phyloP scores from a whole-genome alignment of 2,329 filamentous ascomycete species.

The Purpureocillium lavendulum region DNA sequence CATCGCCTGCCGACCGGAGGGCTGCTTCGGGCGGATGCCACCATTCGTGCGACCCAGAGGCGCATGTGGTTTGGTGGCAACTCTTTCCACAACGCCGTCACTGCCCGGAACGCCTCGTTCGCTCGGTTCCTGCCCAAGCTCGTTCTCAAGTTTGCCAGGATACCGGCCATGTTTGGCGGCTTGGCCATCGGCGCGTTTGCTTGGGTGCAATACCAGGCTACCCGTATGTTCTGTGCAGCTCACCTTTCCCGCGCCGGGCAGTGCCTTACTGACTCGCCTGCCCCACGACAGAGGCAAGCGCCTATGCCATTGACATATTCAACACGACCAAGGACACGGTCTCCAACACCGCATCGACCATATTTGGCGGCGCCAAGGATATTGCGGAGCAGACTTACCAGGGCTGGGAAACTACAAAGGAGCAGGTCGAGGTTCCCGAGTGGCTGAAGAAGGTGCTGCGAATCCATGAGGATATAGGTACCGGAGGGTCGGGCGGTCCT shows the following conservation, averaged over 20 bases:
- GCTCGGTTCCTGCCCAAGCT: slow-evolving; percentile 70
- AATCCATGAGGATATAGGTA: slow-evolving; percentile 51
- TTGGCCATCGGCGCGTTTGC: slow-evolving; percentile 78
- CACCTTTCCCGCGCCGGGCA: background rate
- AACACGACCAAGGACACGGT: slow-evolving; percentile 65
- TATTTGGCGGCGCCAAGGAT: slow-evolving; percentile 65
- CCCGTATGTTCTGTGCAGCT: slow-evolving; percentile 48
- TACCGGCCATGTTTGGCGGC: slow-evolving; percentile 88
- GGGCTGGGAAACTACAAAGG: slow-evolving; percentile 79
- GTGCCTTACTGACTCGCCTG: slow-evolving; percentile 13
- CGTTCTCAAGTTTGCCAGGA: slow-evolving; percentile 77
- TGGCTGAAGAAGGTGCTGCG: slow-evolving; percentile 73
- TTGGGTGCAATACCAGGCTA: slow-evolving; percentile 94
- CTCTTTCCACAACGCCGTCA: slow-evolving; percentile 72
- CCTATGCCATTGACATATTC: slow-evolving; percentile 55
- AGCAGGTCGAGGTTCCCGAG: slow-evolving; percentile 58
- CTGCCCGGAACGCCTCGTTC: slow-evolving; percentile 56
- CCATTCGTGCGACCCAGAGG: slow-evolving; percentile 50
- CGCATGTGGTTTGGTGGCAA: slow-evolving; percentile 75
- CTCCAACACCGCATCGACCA: slow-evolving; percentile 54
- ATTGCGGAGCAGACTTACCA: slow-evolving; percentile 71
- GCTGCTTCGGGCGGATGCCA: slow-evolving; percentile 57
- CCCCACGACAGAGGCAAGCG: slow-evolving; percentile 35
- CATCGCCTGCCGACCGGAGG: slow-evolving; percentile 61
- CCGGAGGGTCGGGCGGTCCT: slow-evolving; percentile 37